phyloP scores from a whole-genome alignment of 805 yeast species.

The Nakazawaea holstii region DNA sequence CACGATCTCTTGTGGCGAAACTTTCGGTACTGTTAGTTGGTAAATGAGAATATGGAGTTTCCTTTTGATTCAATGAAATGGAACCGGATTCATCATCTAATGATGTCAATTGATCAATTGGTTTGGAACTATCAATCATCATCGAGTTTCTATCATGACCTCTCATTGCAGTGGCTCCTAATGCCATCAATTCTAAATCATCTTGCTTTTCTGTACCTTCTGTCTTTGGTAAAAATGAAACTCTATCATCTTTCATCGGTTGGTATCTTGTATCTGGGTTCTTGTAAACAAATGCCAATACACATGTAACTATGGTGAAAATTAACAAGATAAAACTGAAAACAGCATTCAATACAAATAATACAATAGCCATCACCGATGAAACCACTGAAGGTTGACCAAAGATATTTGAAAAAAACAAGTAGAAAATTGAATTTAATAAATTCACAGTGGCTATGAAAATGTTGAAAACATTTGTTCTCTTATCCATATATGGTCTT shows the following conservation, averaged over 20 bases:
- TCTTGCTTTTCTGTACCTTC: conserved; percentile 33
- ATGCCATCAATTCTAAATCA: conserved; percentile 63
- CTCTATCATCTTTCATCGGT: conserved; percentile 95
- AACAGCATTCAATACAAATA: conserved; percentile 84
- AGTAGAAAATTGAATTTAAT: conserved; percentile 77
- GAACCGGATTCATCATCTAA: conserved; percentile 23
- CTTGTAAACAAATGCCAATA: conserved; percentile 75
- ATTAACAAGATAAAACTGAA: conserved; percentile 78
- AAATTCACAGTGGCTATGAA: conserved; percentile 74
- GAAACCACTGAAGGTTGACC: conserved; percentile 83
- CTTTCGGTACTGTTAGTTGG: background rate
- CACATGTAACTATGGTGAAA: conserved; percentile 84
- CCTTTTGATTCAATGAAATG: conserved; percentile 18
- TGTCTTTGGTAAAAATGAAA: conserved; percentile 80
- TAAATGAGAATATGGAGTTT: conserved; percentile 22
- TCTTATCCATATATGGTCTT: conserved; percentile 90
- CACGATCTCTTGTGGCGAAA: conserved; percentile 15
- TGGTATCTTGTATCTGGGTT: conserved; percentile 95
- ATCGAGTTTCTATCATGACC: conserved; percentile 43
- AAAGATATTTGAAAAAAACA: conserved; percentile 84
- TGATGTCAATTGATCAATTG: conserved; percentile 24
- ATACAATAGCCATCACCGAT: conserved; percentile 85
- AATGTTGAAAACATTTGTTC: conserved; percentile 92
- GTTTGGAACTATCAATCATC: conserved; percentile 27
- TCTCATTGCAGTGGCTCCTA: conserved; percentile 65